Conservation (phyloP, 495 filamentous ascomycete genomes). For the Penicillium goetzii region DNA sequence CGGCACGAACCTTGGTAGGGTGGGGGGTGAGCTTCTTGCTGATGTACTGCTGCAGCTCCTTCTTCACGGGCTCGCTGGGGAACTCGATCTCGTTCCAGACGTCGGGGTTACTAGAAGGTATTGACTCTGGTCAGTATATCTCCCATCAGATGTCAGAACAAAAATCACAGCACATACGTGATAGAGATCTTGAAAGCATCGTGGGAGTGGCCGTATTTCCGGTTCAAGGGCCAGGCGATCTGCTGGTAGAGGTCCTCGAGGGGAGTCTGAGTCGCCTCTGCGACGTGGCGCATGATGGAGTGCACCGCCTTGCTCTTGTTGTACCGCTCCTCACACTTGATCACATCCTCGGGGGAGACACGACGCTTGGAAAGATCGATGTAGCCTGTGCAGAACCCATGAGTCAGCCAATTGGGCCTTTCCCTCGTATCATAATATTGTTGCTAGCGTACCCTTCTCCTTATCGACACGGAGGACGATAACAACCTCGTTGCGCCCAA, state of each 20-base stretch:
- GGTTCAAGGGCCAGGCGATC: constrained; percentile 96
- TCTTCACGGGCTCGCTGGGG: constrained; percentile 79
- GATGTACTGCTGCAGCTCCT: constrained; percentile 91
- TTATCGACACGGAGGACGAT: constrained; percentile 98
- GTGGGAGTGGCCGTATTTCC: constrained; percentile 94
- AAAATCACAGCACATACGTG: constrained; percentile 60
- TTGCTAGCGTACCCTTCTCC: constrained; percentile 75
- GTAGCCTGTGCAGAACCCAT: constrained; percentile 62
- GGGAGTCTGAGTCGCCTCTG: constrained; percentile 91
- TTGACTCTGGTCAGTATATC: neutral
- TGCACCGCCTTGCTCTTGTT: constrained; percentile 99
- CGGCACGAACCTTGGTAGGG: constrained; percentile 95
- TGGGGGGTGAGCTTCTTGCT: constrained; percentile 94
- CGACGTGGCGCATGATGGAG: constrained; percentile 96
- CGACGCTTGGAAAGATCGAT: constrained; percentile 98
- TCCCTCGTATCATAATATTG: neutral
- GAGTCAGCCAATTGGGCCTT: constrained; percentile 33
- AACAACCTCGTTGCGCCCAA: constrained; percentile 96
- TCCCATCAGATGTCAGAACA: neutral
- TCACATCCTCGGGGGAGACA: constrained; percentile 94
- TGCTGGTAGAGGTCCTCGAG: constrained; percentile 91
- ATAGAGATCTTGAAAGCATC: constrained; percentile 99
- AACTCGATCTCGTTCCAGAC: constrained; percentile 94
- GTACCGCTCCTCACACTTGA: constrained; percentile 98
- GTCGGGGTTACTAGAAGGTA: constrained; percentile 74